Base-by-base conservation (phyloP, 2,329 filamentous ascomycete genomes). In the Neospermospora avenae region DNA sequence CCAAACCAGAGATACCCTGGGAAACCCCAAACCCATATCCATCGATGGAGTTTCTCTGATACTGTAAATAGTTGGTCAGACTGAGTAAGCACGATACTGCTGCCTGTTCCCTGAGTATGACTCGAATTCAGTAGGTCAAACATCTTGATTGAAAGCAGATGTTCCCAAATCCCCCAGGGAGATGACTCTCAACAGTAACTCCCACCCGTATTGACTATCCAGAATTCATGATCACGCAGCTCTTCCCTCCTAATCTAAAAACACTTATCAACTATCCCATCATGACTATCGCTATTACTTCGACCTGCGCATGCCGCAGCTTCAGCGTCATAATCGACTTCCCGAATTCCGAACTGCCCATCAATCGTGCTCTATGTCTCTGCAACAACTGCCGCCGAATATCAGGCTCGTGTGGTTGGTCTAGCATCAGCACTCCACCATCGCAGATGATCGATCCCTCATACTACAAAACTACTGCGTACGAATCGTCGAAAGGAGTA, bases 341-440 rank as follows among this genome's bases (percentile, higher is more conserved):
- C 13, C 72, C 72, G 0, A 69, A 63, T 1, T 62, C 68, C 8
- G 66, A 63, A 3, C 69, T 79, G 6, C 77, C 77, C 1, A 58
- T 78, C 8, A 67, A 69, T 37, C 68, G 71, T 5, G 70, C 72
- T 53, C 71, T 84, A 63, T 84, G 82, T 69, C 79, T 84, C 66
- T 84, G 82, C 73, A 70, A 71, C 60, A 74, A 70, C 25, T 85
- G 81, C 69, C 77, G 81, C 16, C 74, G 74, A 48, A 73, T 75
- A 31, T 78, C 77, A 18, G 82, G 82, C 20, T 72, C 77, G 11
- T 71, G 82, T 8, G 77, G 73, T 57, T 72, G 74, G 22, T 77
- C 77, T n/a, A 77, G 78, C 58, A 72, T 78, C 24, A 65, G 69
- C 11, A 68, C 83, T 20, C 74, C 75, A 10, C 56, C 69, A 16